Percentiles rank a stretch among this genome's conserved stretches.
These are phyloP conservation scores for Penium margaritaceum DNA, from an alignment of 139 green algal genomes.

Conservation along the genomic window DNA sequence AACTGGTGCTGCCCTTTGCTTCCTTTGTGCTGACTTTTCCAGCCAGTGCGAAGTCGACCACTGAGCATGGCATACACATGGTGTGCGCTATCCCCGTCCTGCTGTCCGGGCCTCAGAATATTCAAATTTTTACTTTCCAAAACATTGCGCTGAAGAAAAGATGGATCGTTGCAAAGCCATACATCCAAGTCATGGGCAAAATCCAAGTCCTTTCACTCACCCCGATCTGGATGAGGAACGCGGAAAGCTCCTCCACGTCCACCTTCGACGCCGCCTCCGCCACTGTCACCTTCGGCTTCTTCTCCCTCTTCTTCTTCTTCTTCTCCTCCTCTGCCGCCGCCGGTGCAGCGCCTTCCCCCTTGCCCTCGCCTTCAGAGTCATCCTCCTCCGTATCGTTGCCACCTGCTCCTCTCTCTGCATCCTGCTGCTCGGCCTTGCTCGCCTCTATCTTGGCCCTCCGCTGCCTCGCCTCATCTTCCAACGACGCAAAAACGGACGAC, in stretches of 20 bases:
- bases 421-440: conserved; percentile 2
- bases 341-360: neutral
- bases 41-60: too few relatives aligned
- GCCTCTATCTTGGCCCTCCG: conserved; percentile 18
- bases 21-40: too few relatives aligned
- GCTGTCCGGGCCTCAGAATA: neutral
- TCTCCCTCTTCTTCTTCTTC: conserved; percentile 19
- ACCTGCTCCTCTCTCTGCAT: conserved; percentile 2
- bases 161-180: neutral
- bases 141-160: neutral
- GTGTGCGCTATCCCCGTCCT: neutral
- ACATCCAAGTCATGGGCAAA: neutral
- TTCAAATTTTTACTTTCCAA: neutral
- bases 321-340: conserved; percentile 6
- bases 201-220: neutral
- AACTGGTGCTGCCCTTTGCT: too few relatives aligned
- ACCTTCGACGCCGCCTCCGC: conserved; percentile 22
- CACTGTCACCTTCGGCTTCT: conserved; percentile 41
- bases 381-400: conserved; percentile 15
- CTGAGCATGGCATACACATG: neutral
- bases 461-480: conserved; percentile 8
- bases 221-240: conserved; percentile 21
- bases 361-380: conserved; percentile 10
- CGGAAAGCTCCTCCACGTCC: conserved; percentile 17
- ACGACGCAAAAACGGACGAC: conserved; percentile 4